phyloP scores from a whole-genome alignment of 2,329 filamentous ascomycete genomes.

The Aspergillus tamarii region DNA sequence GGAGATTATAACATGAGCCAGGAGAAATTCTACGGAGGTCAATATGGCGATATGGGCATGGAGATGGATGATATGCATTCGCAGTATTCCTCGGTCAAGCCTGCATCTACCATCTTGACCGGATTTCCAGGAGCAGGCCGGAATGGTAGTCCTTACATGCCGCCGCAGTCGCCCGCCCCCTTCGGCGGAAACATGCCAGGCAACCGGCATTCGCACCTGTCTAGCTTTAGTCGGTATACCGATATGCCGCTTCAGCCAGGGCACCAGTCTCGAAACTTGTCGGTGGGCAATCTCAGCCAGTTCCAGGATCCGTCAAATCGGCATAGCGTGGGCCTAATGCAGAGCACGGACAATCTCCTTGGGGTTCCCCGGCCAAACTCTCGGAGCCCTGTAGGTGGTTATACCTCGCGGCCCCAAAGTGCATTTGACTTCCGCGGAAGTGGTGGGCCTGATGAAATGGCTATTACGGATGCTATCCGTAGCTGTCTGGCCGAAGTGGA shows the following conservation, averaged over 20 bases:
- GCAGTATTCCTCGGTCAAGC: constrained; percentile 88
- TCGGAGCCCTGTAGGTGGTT: constrained; percentile 55
- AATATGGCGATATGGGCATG: constrained; percentile 73
- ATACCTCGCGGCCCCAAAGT: constrained; percentile 55
- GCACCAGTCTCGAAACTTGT: constrained; percentile 58
- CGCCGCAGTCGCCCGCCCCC: constrained; percentile 77
- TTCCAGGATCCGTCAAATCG: constrained; percentile 48
- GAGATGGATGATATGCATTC: constrained; percentile 99
- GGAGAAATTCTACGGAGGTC: constrained; percentile 58
- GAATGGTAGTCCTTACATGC: constrained; percentile 67
- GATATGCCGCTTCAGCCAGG: constrained; percentile 56
- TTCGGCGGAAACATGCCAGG: constrained; percentile 59
- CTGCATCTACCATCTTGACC: constrained; percentile 82
- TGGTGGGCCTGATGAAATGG: constrained; percentile 72
- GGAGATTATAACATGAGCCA: constrained; percentile 69
- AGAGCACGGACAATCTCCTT: constrained; percentile 49
- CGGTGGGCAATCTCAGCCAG: constrained; percentile 58
- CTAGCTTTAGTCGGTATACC: constrained; percentile 65
- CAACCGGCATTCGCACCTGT: constrained; percentile 72
- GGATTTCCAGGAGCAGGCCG: constrained; percentile 72
- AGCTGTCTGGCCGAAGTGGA: constrained; percentile 84
- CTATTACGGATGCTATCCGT: constrained; percentile 84
- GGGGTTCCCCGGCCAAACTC: constrained; percentile 40
- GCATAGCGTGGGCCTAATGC: constrained; percentile 47
- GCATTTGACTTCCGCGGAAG: constrained; percentile 61